Base-by-base conservation (phyloP, 2,329 filamentous ascomycete genomes). In the Pestalotiopsis sp. region DNA sequence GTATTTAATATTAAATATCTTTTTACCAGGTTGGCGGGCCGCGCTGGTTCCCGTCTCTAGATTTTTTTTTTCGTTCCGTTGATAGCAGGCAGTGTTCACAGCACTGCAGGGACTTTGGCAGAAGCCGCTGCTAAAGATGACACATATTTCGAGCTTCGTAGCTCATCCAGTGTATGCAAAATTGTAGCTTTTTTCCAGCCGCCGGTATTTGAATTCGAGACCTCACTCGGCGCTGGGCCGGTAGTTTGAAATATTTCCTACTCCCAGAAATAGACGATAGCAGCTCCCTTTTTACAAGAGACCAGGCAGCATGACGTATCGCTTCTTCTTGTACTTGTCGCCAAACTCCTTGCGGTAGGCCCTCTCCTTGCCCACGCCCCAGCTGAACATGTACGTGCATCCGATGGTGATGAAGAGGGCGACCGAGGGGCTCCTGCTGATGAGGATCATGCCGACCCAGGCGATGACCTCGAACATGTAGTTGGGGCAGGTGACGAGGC, bases 321-420 rank as follows among this genome's bases (percentile, higher is more conserved):
- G 89, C 93, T 99, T 98, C 86, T 92, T 95, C 91, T 95, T 95
- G 84, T 99, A 99, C 82, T 91, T 93, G 79, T 95, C 92, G 56
- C 93, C 93, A 81, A 98, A 97, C 80, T 97, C 93, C 80, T 92
- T 92, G 75, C 96, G 90, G 80, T 98, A 96, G 68, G 93, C 90
- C 78, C 85, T 89, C 87, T 99, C 96, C 88, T 98, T 98, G 86
- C 94, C 95, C 82, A 88, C 89, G 52, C 92, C 95, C 96, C 96
- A 99, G 66, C 85, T 80, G 68, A 87, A 89, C 96, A 99, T 98
- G 82, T 95, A 93, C 27, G 83, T 86, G 17, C 86, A 87, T 41
- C 94, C 94, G 65, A 94, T 86, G 27, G 85, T 79, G 70, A 93
- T 90, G 81, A 98, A 98, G 23, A 97, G 74, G 17, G 90, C 84